Base-by-base conservation (phyloP, 768 basidiomycete species). In the Suillus tomentosus region DNA sequence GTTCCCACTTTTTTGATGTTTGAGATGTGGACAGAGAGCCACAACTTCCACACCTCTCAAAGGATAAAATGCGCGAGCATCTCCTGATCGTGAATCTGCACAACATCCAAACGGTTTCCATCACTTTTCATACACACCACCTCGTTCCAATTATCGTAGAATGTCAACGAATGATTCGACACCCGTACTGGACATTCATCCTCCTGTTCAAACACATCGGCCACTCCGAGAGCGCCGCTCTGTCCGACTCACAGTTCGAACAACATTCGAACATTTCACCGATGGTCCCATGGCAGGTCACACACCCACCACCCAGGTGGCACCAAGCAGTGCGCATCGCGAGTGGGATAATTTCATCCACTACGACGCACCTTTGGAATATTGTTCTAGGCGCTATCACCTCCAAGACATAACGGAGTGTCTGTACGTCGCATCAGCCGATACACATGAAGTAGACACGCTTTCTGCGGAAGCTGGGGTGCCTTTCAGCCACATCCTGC, bases 401-500 rank as follows among this genome's bases (percentile, higher is more conserved):
- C 54, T 73, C 3, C 54, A 65, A 10, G 60, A 67, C 36, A 27
- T 73, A 39, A 22, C 64, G 11, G 34, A 45, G 0, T 64, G 65
- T 4, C 19, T 72, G 15, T 75, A 63, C 50, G 65, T 75, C 45
- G 70, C 72, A 7, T n/a, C 69, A 22, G 64, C 58, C 4, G 66
- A 73, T 57, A 22, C 64, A 27, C 66, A 67, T 24, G 60, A 71
- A 17, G 10, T 68, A 3, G 24, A 42, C 14, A 36, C 47, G 13
- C 58, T 70, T n/a, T 66, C 63, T 39, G 66, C 65, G 10, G 58
- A 58, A 14, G 67, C 65, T 36, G 36, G 60, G 56, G 27, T 61
- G 24, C 51, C 56, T 0, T 70, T 74, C 50, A 72, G 60, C 34
- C 73, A 73, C 53, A 42, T 74, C 61, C 45, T 74, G 39, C 65